Evolutionary conservation across 1,284 basidiomycete species (phyloP).

Genomic region (Trametes pubescens): DNA sequence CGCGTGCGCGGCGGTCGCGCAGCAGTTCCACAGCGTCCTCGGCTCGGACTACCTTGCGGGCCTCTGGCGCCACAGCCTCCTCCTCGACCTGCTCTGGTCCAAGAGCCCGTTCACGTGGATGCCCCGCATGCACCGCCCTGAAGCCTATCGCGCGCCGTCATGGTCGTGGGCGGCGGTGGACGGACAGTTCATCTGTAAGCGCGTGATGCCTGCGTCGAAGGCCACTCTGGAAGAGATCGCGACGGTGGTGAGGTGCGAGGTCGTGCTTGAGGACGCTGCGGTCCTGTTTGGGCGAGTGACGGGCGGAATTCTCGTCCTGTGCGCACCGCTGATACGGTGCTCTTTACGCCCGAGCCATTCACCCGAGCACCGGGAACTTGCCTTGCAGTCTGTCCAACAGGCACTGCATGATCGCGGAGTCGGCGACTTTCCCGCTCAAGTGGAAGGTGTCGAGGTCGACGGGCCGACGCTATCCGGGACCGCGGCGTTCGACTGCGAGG

Average conservation of each 20-base stretch:
- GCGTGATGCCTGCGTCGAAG: not conserved
- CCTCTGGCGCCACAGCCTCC: not conserved
- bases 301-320: not conserved
- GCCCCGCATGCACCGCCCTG: not conserved
- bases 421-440: no score
- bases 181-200: not conserved
- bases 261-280: not conserved
- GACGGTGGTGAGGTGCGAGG: not conserved
- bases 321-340: not conserved
- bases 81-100: constrained; percentile 1
- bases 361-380: not conserved
- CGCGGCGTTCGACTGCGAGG: not conserved
- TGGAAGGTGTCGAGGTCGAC: no score
- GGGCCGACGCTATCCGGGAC: not conserved
- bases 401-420: not conserved
- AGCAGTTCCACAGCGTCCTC: constrained; percentile 8
- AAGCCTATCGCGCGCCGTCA: not conserved
- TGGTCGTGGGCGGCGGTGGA: constrained; percentile 10
- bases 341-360: not conserved
- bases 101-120: not conserved
- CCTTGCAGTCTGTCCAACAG: not conserved
- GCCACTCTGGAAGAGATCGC: not conserved
- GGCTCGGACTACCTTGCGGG: not conserved
- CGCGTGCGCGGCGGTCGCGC: constrained; percentile 7
- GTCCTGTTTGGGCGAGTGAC: not conserved